Evolutionary conservation across 371 early-diverging fungal species (phyloP), one percentile per base, ranked within the genome.

Genomic region (Cokeromyces recurvatus): DNA sequence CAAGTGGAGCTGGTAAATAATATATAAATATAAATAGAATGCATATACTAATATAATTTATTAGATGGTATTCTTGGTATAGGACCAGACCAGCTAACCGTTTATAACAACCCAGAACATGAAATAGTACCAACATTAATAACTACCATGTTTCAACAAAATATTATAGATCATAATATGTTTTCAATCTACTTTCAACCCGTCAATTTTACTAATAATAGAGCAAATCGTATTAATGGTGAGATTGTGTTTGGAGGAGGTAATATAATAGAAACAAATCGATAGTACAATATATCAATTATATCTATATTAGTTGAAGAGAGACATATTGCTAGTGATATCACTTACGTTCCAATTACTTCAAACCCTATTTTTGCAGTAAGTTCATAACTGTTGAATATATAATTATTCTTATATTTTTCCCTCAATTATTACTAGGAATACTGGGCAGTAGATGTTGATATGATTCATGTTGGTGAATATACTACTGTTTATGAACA

Each of bases 111-210:
- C 24, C 59, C 62, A 2, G 55, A 62, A 8, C 38, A 53, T 3
- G 37, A 27, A 16, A 35, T 67, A 0, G 22, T 66, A 3, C 74
- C 74, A 6, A 73, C 69, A 3, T 35, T 69, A 7, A 57, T 69
- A 1, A 58, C 69, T 2, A 51, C 51, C 8, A 73, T 73, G 74
- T 41, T 48, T 37, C 20, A 62, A 34, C 35, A 57, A 31, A 43
- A 43, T 3, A 38, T 69, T 10, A 66, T 73, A n/a, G 47, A 46
- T 4, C 46, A 61, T 15, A 62, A 64, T 34, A 27, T 57, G 10
- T 73, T 73, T 50, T 73, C 74, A 0, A 49, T 73, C 8, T 69
- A 64, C 29, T 73, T 73, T 37, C 55, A 64, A 11, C 62, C 67
- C 2, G 17, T 62, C n/a, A 27, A 46, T 3, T 12, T 46, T 7